Percentiles rank a stretch among this genome's conserved stretches.
Conservation (phyloP, 768 basidiomycete genomes). For the Boletus bicolor region DNA sequence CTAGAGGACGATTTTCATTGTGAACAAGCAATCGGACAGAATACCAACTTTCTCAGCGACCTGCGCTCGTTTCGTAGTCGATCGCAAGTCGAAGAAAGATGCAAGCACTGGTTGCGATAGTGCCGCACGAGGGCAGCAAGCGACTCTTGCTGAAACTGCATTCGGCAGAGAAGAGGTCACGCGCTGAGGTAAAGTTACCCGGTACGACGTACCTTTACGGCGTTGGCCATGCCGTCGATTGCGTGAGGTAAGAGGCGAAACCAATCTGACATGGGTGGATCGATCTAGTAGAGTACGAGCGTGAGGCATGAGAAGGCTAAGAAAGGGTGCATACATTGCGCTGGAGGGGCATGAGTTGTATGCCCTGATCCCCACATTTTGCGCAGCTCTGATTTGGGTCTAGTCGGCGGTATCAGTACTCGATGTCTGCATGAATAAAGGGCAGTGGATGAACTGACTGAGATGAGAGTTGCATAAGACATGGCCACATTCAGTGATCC, state of each 20-base stretch:
- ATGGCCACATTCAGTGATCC: slow-evolving; percentile 88
- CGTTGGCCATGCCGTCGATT: slow-evolving; percentile 62
- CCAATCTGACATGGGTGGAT: slow-evolving; percentile 79
- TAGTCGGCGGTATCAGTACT: slow-evolving; percentile 26
- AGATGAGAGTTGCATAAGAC: slow-evolving; percentile 83
- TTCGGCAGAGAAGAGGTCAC: not conserved
- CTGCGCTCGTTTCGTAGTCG: slow-evolving; percentile 38
- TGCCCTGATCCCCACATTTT: slow-evolving; percentile 59
- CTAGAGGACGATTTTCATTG: slow-evolving; percentile 32
- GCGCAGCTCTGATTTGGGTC: slow-evolving; percentile 72
- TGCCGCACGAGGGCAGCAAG: slow-evolving; percentile 65
- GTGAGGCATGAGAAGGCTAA: not conserved
- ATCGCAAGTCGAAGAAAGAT: slow-evolving; percentile 36
- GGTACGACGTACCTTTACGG: slow-evolving; percentile 52
- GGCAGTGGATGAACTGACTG: slow-evolving; percentile 43
- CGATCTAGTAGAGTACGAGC: slow-evolving; percentile 51
- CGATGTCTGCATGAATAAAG: not conserved
- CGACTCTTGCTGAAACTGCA: slow-evolving; percentile 76
- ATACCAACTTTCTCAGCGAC: slow-evolving; percentile 51
- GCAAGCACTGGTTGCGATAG: slow-evolving; percentile 55
- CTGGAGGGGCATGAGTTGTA: slow-evolving; percentile 72
- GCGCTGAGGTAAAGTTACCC: not conserved
- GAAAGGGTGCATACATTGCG: slow-evolving; percentile 50
- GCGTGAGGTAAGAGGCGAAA: slow-evolving; percentile 61
- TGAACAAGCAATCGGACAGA: slow-evolving; percentile 1